A percentile compares a stretch with the other conserved stretches of the same genome.
Conservation (phyloP, 768 basidiomycete genomes). For the Trametes maxima region DNA sequence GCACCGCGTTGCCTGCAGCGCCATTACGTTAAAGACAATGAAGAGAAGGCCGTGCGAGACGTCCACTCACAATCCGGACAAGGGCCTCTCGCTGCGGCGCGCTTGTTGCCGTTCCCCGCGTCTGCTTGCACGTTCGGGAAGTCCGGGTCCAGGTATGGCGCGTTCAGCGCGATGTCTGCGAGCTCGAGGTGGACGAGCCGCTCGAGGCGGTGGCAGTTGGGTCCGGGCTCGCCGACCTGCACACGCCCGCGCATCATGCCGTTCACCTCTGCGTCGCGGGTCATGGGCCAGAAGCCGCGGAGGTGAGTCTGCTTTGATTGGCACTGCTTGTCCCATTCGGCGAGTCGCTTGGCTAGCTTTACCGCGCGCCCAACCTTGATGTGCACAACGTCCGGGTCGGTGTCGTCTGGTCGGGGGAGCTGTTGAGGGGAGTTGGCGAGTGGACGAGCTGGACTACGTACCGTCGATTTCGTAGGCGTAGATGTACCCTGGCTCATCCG, state of each 20-base stretch:
- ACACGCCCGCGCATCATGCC: conserved; percentile 70
- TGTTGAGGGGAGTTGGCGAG: background rate
- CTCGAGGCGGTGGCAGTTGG: conserved; percentile 76
- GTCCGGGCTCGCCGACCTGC: conserved; percentile 58
- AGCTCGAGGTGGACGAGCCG: conserved; percentile 81
- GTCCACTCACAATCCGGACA: conserved; percentile 49
- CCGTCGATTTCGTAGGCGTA: conserved; percentile 82
- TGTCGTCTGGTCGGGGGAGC: conserved; percentile 35
- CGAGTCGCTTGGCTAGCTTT: conserved; percentile 71
- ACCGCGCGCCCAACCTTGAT: conserved; percentile 81
- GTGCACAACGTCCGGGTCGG: conserved; percentile 47
- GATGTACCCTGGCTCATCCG: conserved; percentile 75
- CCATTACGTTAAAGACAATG: conserved; percentile 8
- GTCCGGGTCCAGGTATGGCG: conserved; percentile 58
- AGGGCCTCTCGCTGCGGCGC: conserved; percentile 21
- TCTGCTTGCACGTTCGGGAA: conserved; percentile 39
- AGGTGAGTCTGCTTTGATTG: conserved; percentile 74
- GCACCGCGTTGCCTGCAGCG: conserved; percentile 52
- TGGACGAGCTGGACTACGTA: conserved; percentile 31
- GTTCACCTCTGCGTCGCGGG: conserved; percentile 40
- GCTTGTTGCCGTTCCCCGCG: conserved; percentile 25
- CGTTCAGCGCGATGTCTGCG: conserved; percentile 61
- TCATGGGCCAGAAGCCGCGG: conserved; percentile 74
- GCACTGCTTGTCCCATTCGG: conserved; percentile 84
- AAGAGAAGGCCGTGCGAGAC: conserved; percentile 11